Conservation (phyloP, 2,329 filamentous ascomycete species). For the Trichoderma lentiforme region DNA sequence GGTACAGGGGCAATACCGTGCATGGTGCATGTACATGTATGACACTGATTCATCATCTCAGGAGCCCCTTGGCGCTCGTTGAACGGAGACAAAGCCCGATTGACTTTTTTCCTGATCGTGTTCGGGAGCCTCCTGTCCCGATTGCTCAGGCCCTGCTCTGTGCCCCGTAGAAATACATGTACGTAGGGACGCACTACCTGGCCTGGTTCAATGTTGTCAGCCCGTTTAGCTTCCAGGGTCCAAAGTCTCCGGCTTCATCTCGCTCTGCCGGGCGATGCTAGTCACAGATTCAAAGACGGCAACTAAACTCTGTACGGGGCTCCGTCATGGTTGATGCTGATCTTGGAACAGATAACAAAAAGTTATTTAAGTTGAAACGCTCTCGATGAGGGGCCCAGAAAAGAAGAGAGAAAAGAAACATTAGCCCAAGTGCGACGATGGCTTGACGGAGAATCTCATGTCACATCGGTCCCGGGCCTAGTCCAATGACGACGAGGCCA, state of each 20-base stretch:
- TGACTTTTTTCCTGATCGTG: not conserved
- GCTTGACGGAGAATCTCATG: not conserved
- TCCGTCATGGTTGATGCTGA: not conserved
- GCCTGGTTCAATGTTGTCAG: not conserved
- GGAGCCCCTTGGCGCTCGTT: not conserved
- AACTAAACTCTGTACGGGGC: not conserved
- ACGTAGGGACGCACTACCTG: not conserved
- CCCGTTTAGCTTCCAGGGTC: not conserved
- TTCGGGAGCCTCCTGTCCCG: not conserved
- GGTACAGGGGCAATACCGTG: not conserved
- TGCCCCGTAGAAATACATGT: not conserved
- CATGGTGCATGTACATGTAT: constrained; percentile 3
- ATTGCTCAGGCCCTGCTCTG: not conserved
- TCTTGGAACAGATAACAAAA: not conserved
- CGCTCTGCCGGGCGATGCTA: not conserved
- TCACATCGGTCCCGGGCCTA: not conserved
- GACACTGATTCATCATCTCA: not conserved
- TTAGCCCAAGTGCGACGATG: not conserved
- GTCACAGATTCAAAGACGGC: not conserved
- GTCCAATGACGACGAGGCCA: constrained; percentile 6
- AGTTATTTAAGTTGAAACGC: not conserved
- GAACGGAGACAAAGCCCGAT: not conserved
- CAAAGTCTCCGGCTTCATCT: not conserved
- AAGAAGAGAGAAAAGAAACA: not conserved
- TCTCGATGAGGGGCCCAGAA: not conserved